These are phyloP conservation scores for Phytopythium ostracodes DNA, from an alignment of 352 stramenopile genomes.

Conservation along the genomic window DNA sequence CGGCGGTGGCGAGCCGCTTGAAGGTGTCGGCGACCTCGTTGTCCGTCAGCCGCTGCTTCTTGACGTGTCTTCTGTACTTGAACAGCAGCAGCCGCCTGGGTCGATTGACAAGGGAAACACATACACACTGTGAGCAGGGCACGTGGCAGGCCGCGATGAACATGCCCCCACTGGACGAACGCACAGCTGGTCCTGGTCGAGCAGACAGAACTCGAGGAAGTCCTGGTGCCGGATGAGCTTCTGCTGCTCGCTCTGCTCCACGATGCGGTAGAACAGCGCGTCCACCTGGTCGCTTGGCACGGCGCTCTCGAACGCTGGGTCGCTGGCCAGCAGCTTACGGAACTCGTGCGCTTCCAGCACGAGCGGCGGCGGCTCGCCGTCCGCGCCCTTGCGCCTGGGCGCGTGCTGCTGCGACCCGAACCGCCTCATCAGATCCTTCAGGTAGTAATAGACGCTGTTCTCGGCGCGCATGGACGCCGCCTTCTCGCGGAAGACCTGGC, in stretches of 20 bases:
- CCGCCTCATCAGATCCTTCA: conserved; percentile 78
- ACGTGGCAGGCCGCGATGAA: neutral
- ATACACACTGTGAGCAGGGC: conserved; percentile 4
- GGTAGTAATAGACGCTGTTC: conserved; percentile 84
- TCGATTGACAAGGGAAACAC: neutral
- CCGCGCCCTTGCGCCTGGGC: conserved; percentile 33
- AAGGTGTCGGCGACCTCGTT: conserved; percentile 80
- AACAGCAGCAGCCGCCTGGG: conserved; percentile 65
- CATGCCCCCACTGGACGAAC: conserved; percentile 6
- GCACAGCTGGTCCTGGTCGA: conserved; percentile 77
- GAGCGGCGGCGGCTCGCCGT: conserved; percentile 36
- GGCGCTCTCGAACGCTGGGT: conserved; percentile 67
- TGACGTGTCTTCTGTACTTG: conserved; percentile 66
- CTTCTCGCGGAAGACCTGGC: conserved; percentile 83
- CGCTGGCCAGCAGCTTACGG: conserved; percentile 71
- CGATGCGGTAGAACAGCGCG: conserved; percentile 69
- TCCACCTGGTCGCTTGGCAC: conserved; percentile 69
- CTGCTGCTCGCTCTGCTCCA: conserved; percentile 36
- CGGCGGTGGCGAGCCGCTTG: conserved; percentile 37
- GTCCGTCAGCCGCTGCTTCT: conserved; percentile 58
- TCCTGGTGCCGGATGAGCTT: conserved; percentile 59
- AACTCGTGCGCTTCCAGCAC: conserved; percentile 69
- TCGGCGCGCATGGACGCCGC: conserved; percentile 72
- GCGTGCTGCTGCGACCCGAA: conserved; percentile 47
- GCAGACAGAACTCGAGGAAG: conserved; percentile 79